phyloP scores from a whole-genome alignment of 805 yeast genomes.

The Yamadazyma olivae region DNA sequence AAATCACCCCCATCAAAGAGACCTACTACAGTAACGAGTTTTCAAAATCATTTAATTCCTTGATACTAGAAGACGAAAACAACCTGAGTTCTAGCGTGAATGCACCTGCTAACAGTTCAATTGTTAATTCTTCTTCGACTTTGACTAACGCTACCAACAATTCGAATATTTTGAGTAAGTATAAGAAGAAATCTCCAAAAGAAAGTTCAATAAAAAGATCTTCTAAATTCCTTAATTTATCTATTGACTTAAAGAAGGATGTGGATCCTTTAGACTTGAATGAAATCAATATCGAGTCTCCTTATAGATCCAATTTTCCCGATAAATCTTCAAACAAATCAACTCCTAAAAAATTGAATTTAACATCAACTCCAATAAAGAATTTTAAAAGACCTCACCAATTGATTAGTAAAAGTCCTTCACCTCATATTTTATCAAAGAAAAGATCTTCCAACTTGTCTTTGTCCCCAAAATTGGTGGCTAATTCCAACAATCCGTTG shows the following conservation, averaged over 20 bases:
- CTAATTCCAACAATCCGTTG: background rate
- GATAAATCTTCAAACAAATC: background rate
- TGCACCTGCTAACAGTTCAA: constrained; percentile 26
- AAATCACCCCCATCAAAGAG: constrained; percentile 1
- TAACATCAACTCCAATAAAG: constrained; percentile 17
- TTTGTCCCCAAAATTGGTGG: background rate
- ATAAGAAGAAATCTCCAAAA: constrained; percentile 35
- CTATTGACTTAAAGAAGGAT: constrained; percentile 23
- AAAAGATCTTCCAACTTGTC: constrained; percentile 4
- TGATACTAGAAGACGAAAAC: constrained; percentile 21
- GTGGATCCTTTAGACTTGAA: constrained; percentile 17
- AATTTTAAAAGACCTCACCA: constrained; percentile 44
- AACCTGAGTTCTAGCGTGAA: constrained; percentile 17
- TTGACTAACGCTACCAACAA: background rate
- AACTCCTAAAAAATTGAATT: background rate
- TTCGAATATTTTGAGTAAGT: constrained; percentile 14
- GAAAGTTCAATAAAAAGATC: constrained; percentile 34
- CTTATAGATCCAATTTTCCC: constrained; percentile 5
- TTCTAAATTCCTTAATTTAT: constrained; percentile 38
- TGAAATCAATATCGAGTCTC: constrained; percentile 20
- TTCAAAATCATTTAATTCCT: constrained; percentile 40
- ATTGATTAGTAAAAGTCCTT: constrained; percentile 42
- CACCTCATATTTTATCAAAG: constrained; percentile 22
- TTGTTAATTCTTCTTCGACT: constrained; percentile 33
- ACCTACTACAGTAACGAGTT: constrained; percentile 27